Evolutionary conservation across 2,329 filamentous ascomycete species (phyloP).

Genomic region (Thelonectria rubi): DNA sequence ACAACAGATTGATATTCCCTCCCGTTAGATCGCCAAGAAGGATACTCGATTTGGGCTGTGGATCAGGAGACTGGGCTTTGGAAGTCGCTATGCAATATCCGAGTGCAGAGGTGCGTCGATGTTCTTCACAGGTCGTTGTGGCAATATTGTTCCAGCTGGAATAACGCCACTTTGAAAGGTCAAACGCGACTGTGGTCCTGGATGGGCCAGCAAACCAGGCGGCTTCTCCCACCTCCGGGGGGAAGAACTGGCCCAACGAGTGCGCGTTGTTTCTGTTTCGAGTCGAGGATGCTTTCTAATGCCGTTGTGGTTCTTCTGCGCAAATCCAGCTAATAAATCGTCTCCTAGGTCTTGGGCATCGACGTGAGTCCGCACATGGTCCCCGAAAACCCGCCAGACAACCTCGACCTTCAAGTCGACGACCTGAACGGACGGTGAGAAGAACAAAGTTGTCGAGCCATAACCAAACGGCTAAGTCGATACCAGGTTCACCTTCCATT

Average conservation of each 20-base stretch:
- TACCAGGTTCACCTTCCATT: conserved; percentile 70
- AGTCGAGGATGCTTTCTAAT: not conserved
- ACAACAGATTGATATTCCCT: conserved; percentile 75
- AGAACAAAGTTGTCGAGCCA: not conserved
- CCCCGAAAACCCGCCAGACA: conserved; percentile 70
- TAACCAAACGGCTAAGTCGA: conserved; percentile 17
- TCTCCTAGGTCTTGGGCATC: conserved; percentile 71
- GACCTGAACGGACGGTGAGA: conserved; percentile 71
- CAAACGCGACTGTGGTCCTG: not conserved
- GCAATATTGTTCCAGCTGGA: not conserved
- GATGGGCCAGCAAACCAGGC: not conserved
- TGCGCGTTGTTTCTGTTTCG: not conserved
- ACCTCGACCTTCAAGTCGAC: conserved; percentile 76
- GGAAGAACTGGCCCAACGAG: not conserved
- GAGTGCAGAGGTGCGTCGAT: conserved; percentile 65
- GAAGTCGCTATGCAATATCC: conserved; percentile 73
- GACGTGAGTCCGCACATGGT: conserved; percentile 77
- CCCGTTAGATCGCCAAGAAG: conserved; percentile 64
- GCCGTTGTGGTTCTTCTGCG: not conserved
- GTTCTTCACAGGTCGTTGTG: not conserved
- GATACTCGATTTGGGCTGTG: conserved; percentile 78
- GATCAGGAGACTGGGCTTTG: conserved; percentile 74
- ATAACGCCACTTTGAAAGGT: not conserved
- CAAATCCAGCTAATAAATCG: conserved; percentile 6
- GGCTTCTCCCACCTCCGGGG: not conserved